phyloP scores from a whole-genome alignment of 1,139 yeast species.

The Wickerhamomyces sp. region DNA sequence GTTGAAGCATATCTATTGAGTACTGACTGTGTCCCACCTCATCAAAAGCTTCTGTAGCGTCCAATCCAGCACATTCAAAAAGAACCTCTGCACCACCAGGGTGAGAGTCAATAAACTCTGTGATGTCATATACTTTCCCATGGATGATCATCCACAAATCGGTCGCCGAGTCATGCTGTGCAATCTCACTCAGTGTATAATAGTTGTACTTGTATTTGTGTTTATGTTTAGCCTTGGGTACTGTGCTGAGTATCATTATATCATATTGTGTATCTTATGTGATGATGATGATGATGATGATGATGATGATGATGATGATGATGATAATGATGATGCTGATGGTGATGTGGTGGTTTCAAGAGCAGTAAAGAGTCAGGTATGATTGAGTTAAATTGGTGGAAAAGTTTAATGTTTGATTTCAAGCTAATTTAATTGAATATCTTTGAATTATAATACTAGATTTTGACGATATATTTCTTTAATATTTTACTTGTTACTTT shows the following conservation, averaged over 20 bases:
- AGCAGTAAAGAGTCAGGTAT: no score
- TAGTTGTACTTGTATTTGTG: slow-evolving; percentile 1
- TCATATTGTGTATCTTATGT: neutral
- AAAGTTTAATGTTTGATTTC: no score
- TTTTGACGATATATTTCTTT: no score
- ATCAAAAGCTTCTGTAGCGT: slow-evolving; percentile 57
- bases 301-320: neutral
- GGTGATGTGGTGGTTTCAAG: neutral
- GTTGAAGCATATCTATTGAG: slow-evolving; percentile 49
- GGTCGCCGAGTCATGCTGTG: slow-evolving; percentile 39
- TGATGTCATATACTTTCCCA: slow-evolving; percentile 57
- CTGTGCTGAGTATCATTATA: neutral
- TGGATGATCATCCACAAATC: slow-evolving; percentile 68
- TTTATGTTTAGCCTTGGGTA: neutral
- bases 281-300: slow-evolving; percentile 1
- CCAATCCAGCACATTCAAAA: slow-evolving; percentile 62
- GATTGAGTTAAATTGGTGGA: no score
- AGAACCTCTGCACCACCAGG: slow-evolving; percentile 73
- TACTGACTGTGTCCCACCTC: slow-evolving; percentile 35
- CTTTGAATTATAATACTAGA: no score
- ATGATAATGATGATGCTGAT: neutral
- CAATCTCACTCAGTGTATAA: slow-evolving; percentile 34
- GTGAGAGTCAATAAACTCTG: slow-evolving; percentile 45
- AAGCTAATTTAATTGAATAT: no score
- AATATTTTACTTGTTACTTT: no score